phyloP scores from a whole-genome alignment of 1,284 basidiomycete genomes.

The Volvariella surrecta region DNA sequence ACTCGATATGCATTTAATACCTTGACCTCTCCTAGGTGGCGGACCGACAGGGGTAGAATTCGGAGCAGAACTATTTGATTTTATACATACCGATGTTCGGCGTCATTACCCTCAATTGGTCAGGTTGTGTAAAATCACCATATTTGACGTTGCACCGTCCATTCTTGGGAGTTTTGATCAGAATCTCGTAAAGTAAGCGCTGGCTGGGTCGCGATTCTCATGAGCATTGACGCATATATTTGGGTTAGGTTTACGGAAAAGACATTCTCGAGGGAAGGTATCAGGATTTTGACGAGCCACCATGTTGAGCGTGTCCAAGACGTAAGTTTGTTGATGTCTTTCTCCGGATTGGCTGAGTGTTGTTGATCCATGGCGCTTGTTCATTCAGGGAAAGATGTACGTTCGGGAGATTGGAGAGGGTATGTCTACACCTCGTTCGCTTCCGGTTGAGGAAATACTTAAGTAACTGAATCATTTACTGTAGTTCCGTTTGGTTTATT shows the following conservation, averaged over 20 bases:
- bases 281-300: constrained; percentile 69
- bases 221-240: constrained; percentile 1
- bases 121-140: constrained; percentile 57
- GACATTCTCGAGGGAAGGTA: constrained; percentile 72
- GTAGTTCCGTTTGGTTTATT: constrained; percentile 73
- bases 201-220: constrained; percentile 10
- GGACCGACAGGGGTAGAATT: constrained; percentile 81
- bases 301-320: constrained; percentile 74
- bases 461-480: no score
- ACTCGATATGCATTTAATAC: not conserved
- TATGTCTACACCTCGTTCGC: no score
- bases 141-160: constrained; percentile 76
- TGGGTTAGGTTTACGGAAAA: constrained; percentile 54
- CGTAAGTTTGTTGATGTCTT: constrained; percentile 28
- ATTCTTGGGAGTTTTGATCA: constrained; percentile 79
- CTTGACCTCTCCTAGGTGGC: constrained; percentile 47
- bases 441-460: no score
- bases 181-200: constrained; percentile 51
- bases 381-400: constrained; percentile 41
- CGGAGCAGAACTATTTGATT: constrained; percentile 80
- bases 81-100: constrained; percentile 72
- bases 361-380: no score
- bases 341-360: constrained; percentile 18
- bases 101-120: constrained; percentile 57
- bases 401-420: constrained; percentile 61